Evolutionary conservation across 2,329 filamentous ascomycete species (phyloP).

Genomic region (Dothistroma pini): DNA sequence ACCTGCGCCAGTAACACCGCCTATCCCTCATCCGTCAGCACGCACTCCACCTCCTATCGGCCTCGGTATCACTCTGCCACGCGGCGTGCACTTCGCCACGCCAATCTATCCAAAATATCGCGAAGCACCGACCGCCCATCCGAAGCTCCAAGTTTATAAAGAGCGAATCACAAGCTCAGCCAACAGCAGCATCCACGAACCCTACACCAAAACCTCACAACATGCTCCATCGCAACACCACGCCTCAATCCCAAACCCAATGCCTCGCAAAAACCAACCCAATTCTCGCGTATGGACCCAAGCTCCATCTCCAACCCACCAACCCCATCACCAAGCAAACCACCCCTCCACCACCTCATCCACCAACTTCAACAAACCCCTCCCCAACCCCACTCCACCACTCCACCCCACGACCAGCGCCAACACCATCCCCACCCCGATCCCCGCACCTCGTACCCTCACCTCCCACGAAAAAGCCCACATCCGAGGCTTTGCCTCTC

Average conservation of each 20-base stretch:
- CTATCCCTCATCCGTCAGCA: background rate
- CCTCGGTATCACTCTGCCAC: background rate
- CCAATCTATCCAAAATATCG: background rate
- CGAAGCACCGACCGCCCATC: background rate
- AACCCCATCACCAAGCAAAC: background rate
- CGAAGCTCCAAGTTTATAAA: background rate
- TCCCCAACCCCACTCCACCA: background rate
- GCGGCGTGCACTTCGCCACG: background rate
- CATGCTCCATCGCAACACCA: background rate
- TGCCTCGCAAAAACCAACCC: no score
- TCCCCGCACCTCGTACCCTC: background rate
- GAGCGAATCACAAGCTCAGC: background rate
- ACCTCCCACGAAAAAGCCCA: background rate
- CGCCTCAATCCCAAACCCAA: background rate
- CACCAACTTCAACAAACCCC: background rate
- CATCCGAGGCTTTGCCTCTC: background rate
- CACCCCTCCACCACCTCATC: background rate
- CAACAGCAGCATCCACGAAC: background rate
- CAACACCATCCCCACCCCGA: background rate
- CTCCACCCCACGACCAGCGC: background rate
- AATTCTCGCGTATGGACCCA: no score
- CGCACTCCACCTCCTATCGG: background rate
- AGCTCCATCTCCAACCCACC: background rate
- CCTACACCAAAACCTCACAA: background rate
- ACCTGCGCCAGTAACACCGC: background rate